Base-by-base conservation (phyloP, 345 rosid species). In the Populus simonii region DNA sequence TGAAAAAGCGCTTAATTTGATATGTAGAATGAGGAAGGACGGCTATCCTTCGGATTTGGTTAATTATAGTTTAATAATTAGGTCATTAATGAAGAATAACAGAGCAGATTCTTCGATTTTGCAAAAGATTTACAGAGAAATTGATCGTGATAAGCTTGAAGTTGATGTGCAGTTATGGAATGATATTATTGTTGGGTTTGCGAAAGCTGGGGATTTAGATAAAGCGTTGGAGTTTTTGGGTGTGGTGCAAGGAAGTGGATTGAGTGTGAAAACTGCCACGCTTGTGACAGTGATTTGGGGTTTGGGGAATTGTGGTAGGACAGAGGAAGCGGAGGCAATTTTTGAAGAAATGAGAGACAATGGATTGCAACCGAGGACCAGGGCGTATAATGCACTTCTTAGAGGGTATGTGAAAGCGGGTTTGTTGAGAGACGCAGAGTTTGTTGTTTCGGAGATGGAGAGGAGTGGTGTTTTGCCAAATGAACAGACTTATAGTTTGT, bases 301-400 rank as follows among this genome's bases (percentile, higher is more conserved):
- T 0, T 80, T 96, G 81, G 92, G 98, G 25, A 84, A 83, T 78
- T 85, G 80, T 0, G 94, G 94, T 20, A 85, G 96, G 88, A 88
- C 87, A 45, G 70, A 67, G 7, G 99, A 93, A 85, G 99, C 98
- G 8, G 99, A 96, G 79, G 98, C 96, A 70, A 80, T 96, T 88
- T 96, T 96, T 39, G 98, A 92, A 85, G 99, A 96, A 84, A 80
- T 96, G 89, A 89, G 84, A 81, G 97, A 83, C 47, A 90, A 92
- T 47, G 97, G 97, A 51, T 69, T 90, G 77, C 88, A 86, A 62
- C 97, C 93, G 0, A 90, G 93, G 80, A 91, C 94, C 13, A 87
- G 88, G 77, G 98, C 97, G 66, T 93, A 88, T 73, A 96, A 93
- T 83, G 99, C 96, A 0, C 83, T 96, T 76, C 93, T 93, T 33